Evolutionary conservation across 352 stramenopile species (phyloP).

Genomic region (Phytophthora vignae): DNA sequence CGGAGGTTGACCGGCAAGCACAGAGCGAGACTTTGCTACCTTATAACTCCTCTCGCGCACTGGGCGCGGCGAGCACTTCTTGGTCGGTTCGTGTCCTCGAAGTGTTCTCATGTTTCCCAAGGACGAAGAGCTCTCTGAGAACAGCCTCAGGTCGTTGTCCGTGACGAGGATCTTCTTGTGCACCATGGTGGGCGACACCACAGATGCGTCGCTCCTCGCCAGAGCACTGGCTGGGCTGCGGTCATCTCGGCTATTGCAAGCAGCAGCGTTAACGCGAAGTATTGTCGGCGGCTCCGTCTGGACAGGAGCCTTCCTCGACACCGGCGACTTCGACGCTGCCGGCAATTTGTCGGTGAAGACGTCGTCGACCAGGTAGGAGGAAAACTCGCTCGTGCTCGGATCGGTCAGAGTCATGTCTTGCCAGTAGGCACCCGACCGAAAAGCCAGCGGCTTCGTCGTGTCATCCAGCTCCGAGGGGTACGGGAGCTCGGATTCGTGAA

Average conservation of each 20-base stretch:
- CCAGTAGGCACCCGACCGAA: constrained; percentile 22
- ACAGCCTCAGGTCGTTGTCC: constrained; percentile 52
- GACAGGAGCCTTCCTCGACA: neutral
- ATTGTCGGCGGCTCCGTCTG: constrained; percentile 9
- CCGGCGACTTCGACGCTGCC: neutral
- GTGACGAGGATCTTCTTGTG: constrained; percentile 63
- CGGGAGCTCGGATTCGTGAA: constrained; percentile 18
- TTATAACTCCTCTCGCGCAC: constrained; percentile 16
- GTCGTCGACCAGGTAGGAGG: constrained; percentile 24
- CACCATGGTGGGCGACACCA: constrained; percentile 45
- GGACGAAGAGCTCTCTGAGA: constrained; percentile 23
- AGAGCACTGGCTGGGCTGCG: neutral
- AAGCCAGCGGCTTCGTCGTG: constrained; percentile 5
- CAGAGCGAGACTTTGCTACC: neutral
- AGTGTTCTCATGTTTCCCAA: constrained; percentile 28
- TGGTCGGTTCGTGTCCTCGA: neutral
- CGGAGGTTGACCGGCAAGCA: neutral
- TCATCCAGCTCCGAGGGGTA: constrained; percentile 23
- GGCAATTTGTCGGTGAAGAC: constrained; percentile 17
- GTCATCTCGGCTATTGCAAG: constrained; percentile 3
- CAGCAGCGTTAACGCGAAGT: constrained; percentile 23
- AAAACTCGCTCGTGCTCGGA: constrained; percentile 16
- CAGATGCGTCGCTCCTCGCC: constrained; percentile 25
- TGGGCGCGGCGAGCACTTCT: constrained; percentile 17
- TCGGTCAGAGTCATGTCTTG: constrained; percentile 29